These are phyloP conservation scores for Daldinia sp. DNA, from an alignment of 2,329 filamentous ascomycete species.

Conservation along the genomic window DNA sequence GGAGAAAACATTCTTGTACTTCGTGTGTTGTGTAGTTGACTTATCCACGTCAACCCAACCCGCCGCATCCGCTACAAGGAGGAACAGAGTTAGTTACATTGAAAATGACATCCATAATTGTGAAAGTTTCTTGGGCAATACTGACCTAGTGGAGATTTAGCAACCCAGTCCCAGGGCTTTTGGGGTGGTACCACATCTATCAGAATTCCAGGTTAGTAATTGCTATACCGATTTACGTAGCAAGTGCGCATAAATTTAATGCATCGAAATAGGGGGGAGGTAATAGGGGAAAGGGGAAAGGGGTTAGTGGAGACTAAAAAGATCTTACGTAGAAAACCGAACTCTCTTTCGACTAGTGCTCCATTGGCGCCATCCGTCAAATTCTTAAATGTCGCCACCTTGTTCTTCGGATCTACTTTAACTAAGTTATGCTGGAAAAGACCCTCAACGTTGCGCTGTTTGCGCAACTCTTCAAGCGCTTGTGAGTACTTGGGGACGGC, in stretches of 20 bases:
- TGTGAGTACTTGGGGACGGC: constrained; percentile 56
- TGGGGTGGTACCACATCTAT: constrained; percentile 53
- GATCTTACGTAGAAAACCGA: constrained; percentile 50
- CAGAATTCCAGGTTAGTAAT: constrained; percentile 13
- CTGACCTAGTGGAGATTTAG: constrained; percentile 55
- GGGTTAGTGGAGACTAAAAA: not conserved
- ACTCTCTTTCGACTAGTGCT: constrained; percentile 51
- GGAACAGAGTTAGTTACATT: constrained; percentile 59
- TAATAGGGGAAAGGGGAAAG: not conserved
- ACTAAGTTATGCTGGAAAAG: constrained; percentile 57
- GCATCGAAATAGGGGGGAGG: not conserved
- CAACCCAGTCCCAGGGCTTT: constrained; percentile 52
- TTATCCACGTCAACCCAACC: constrained; percentile 54
- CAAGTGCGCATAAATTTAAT: not conserved
- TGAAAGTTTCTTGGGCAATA: not conserved
- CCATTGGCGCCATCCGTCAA: constrained; percentile 48
- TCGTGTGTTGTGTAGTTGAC: constrained; percentile 52
- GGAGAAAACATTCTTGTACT: constrained; percentile 57
- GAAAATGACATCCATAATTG: not conserved
- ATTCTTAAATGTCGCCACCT: constrained; percentile 54
- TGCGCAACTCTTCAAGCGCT: constrained; percentile 52
- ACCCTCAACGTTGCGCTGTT: constrained; percentile 54
- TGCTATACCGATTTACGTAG: not conserved
- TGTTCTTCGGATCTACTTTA: constrained; percentile 52
- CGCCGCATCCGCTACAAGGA: constrained; percentile 59